These are phyloP conservation scores for Cymbidium sinense DNA, from an alignment of 106 monocot genomes.

Conservation along the genomic window DNA sequence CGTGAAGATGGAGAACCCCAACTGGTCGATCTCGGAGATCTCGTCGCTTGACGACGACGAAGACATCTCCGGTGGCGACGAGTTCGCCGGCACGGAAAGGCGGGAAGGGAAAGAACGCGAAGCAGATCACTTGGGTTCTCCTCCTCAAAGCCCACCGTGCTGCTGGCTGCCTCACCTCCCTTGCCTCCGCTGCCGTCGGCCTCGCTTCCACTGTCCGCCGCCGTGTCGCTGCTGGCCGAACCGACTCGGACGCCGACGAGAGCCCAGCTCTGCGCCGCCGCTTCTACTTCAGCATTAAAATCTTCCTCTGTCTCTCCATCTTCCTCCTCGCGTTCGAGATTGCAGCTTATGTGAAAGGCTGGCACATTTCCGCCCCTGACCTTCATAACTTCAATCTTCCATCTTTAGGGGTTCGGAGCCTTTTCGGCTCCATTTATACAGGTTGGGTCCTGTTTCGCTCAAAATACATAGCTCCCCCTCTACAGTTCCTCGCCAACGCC, in stretches of 20 bases:
- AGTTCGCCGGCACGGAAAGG: slow-evolving; percentile 22
- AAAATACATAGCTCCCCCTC: slow-evolving; percentile 67
- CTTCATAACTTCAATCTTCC: slow-evolving; percentile 21
- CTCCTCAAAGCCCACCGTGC: slow-evolving; percentile 70
- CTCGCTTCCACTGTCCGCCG: slow-evolving; percentile 55
- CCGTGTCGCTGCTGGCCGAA: slow-evolving; percentile 57
- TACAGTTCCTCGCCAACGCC: slow-evolving; percentile 75
- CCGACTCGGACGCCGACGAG: slow-evolving; percentile 41
- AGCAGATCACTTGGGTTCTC: slow-evolving; percentile 40
- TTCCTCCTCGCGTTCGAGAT: slow-evolving; percentile 60
- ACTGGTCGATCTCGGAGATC: slow-evolving; percentile 36
- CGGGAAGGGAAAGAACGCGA: slow-evolving; percentile 67
- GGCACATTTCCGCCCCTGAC: slow-evolving; percentile 51
- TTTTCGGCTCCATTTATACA: slow-evolving; percentile 50
- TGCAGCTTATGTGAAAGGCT: slow-evolving; percentile 64
- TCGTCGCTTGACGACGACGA: slow-evolving; percentile 19
- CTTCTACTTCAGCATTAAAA: slow-evolving; percentile 62
- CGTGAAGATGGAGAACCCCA: slow-evolving; percentile 37
- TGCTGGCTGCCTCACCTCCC: slow-evolving; percentile 68
- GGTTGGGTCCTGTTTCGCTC: slow-evolving; percentile 52
- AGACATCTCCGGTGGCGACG: background rate
- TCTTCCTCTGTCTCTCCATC: slow-evolving; percentile 60
- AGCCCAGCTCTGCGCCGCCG: slow-evolving; percentile 31
- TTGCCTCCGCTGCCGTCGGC: slow-evolving; percentile 36
- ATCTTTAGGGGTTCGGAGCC: slow-evolving; percentile 27